A percentile compares a stretch with the other conserved stretches of the same genome.
phyloP scores from a whole-genome alignment of 2,329 filamentous ascomycete genomes.

The Ophiocordyceps camponoti-saundersi region DNA sequence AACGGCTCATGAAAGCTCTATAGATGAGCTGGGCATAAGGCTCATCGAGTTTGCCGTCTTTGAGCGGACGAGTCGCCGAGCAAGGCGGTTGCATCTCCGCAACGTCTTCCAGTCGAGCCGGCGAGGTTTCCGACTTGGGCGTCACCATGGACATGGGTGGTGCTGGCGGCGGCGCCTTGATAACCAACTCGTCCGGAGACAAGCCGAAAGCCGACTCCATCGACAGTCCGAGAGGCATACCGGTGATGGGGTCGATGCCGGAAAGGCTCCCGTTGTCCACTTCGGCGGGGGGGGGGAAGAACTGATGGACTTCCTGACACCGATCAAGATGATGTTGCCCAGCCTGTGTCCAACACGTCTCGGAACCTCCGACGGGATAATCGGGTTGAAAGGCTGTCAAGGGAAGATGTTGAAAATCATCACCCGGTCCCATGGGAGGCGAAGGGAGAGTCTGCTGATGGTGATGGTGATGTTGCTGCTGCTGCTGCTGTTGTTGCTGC shows the following conservation, averaged over 20 bases:
- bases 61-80: conserved; percentile 5
- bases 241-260: background rate
- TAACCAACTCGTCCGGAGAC: conserved; percentile 2
- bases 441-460: conserved; percentile 16
- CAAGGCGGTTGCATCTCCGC: background rate
- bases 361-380: conserved; percentile 12
- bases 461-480: too few species aligned
- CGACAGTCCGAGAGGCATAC: background rate
- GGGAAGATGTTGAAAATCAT: conserved; percentile 17
- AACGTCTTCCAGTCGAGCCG: background rate
- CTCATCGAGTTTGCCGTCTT: conserved; percentile 23
- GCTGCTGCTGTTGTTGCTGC: too few species aligned
- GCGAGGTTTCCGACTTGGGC: background rate
- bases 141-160: conserved; percentile 2
- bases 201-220: background rate
- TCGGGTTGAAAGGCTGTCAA: conserved; percentile 6
- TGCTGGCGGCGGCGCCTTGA: conserved; percentile 2
- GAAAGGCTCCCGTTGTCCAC: too few species aligned
- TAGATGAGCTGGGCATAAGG: conserved; percentile 77
- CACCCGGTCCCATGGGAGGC: conserved; percentile 18
- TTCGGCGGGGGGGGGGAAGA: too few species aligned
- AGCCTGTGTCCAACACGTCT: conserved; percentile 2
- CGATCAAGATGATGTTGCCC: background rate
- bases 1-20: conserved; percentile 51
- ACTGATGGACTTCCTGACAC: background rate